Base-by-base conservation (phyloP, 208 protist species). In the Acanthamoeba triangularis region DNA sequence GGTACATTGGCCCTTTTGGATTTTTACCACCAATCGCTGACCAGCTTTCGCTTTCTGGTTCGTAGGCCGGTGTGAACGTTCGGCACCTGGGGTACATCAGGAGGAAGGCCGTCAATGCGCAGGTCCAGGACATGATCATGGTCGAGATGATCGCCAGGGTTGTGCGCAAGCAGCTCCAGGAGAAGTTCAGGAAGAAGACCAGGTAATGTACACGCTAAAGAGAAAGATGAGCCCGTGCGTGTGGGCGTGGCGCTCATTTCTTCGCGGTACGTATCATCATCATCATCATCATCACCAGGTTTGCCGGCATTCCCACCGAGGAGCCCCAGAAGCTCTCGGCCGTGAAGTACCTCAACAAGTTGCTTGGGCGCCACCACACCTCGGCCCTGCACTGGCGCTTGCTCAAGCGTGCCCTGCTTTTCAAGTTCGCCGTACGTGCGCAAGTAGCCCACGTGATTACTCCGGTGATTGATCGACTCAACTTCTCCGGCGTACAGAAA, bases 1-100 rank as follows among this genome's bases (percentile, higher is more conserved):
- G 47, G 82, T 90, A 61, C 33, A 28, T 76, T 35, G 65, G 33
- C 25, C 25, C 8, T 30, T 72, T 7, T 72, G 8, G 20, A 33
- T 72, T 18, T 33, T 8, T 59, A 8, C 7, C 63, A 72, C n/a
- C 4, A 35, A 35, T 25, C 63, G n/a, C n/a, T n/a, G n/a, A n/a
- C n/a, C n/a, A 44, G 1, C 35, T 80, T 11, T 11, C 28, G 2
- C 14, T 11, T 8, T 1, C 2, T 47, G 37, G 23, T 1, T 90
- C 61, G 61, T 67, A 90, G 88, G 63, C 88, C 5, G 96, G 96
- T 30, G 95, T 97, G 37, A 97, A 97, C 44, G 72, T 96, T 25
- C 41, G 96, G 56, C 96, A 97, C 37, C 69, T 97, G 23, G 76
- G 80, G 37, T 49, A 59, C 41, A 67, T 97, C 44, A 78, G 90